phyloP scores from a whole-genome alignment of 148 eudicot species.

The Vaccinium vitisidaea region DNA sequence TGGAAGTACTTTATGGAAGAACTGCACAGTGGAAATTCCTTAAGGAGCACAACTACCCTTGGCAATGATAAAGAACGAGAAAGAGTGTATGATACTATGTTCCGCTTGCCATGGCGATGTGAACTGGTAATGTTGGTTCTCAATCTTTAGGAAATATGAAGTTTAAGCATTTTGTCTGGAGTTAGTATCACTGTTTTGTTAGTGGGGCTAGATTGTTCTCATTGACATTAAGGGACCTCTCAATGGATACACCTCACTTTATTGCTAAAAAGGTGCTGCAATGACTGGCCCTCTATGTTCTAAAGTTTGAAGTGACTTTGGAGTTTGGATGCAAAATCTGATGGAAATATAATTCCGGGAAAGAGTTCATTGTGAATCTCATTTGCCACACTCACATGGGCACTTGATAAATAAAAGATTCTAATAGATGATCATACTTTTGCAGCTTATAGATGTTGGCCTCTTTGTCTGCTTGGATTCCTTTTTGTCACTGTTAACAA shows the following conservation, averaged over 20 bases:
- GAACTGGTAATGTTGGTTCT: constrained; percentile 68
- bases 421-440: constrained; percentile 11
- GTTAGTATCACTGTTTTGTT: not conserved
- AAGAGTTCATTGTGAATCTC: not conserved
- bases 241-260: not conserved
- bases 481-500: constrained; percentile 83
- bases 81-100: constrained; percentile 91
- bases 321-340: constrained; percentile 10
- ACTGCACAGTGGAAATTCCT: constrained; percentile 73
- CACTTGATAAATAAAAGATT: not conserved
- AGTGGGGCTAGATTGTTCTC: not conserved
- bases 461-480: constrained; percentile 91
- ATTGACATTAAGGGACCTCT: not conserved
- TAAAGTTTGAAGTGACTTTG: not conserved
- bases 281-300: not conserved
- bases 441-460: constrained; percentile 96
- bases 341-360: not conserved
- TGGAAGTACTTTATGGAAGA: constrained; percentile 76
- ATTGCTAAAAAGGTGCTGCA: not conserved
- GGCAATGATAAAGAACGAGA: constrained; percentile 93
- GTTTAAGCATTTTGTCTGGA: not conserved
- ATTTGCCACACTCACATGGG: not conserved
- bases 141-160: not conserved
- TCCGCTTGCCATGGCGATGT: constrained; percentile 98
- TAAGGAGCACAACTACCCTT: constrained; percentile 69